A percentile compares a stretch with the other conserved stretches of the same genome.
These are phyloP conservation scores for Fusarium siculi DNA, from an alignment of 2,329 filamentous ascomycete species.

Conservation along the genomic window DNA sequence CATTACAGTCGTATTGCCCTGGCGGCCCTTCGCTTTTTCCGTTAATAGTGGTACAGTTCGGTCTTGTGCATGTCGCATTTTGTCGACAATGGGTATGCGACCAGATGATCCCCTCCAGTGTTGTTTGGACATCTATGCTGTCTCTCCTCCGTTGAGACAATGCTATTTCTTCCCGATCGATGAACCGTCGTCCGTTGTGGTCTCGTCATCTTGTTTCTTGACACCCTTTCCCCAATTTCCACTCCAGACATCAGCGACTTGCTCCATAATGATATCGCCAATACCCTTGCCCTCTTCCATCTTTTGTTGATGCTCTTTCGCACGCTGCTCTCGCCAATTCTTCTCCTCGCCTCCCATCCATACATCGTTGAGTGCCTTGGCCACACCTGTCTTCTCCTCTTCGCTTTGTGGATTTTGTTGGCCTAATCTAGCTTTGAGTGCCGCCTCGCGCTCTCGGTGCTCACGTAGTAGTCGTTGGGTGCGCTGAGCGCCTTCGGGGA, in stretches of 20 bases:
- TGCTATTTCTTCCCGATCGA: slow-evolving; percentile 39
- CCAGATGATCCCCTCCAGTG: neutral
- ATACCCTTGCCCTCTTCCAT: slow-evolving; percentile 66
- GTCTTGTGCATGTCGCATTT: slow-evolving; percentile 21
- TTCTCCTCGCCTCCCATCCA: slow-evolving; percentile 70
- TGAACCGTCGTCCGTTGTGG: slow-evolving; percentile 17
- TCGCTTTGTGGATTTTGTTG: slow-evolving; percentile 27
- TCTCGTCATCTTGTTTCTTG: slow-evolving; percentile 45
- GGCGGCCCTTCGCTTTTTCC: neutral
- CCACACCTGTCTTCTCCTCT: slow-evolving; percentile 48
- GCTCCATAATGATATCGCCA: slow-evolving; percentile 66
- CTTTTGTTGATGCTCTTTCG: slow-evolving; percentile 62
- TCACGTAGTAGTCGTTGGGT: slow-evolving; percentile 60
- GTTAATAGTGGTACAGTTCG: slow-evolving; percentile 29
- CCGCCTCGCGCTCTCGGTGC: slow-evolving; percentile 55
- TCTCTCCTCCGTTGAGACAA: slow-evolving; percentile 29
- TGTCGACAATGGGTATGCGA: neutral
- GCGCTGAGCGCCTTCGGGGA: slow-evolving; percentile 65
- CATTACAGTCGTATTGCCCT: neutral
- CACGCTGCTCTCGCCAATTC: slow-evolving; percentile 64
- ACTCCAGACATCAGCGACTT: slow-evolving; percentile 65
- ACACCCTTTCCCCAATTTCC: slow-evolving; percentile 49
- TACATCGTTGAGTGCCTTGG: slow-evolving; percentile 56
- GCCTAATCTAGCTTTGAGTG: slow-evolving; percentile 38
- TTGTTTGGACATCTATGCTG: slow-evolving; percentile 16